Percentiles rank a stretch among this genome's conserved stretches.
Conservation (phyloP, 164 flowering plant species). For the Aristolochia californica region DNA sequence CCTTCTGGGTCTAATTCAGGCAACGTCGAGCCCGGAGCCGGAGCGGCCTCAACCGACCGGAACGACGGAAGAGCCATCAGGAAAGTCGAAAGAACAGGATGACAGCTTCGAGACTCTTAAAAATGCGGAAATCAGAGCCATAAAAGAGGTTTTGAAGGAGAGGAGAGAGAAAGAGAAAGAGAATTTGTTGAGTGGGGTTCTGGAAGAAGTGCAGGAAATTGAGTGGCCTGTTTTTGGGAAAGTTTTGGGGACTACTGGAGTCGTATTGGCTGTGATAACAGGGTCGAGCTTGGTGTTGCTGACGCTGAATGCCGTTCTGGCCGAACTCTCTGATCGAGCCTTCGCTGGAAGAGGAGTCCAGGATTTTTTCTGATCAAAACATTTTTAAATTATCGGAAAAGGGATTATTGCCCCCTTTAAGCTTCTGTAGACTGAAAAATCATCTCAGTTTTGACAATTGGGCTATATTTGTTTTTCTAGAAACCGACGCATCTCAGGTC, state of each 20-base stretch:
- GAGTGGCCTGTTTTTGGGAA: conserved; percentile 71
- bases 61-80: background rate
- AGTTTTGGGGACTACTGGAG: conserved; percentile 70
- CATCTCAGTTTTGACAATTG: no score
- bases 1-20: no score
- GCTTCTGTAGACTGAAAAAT: no score
- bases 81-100: background rate
- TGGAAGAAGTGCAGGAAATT: conserved; percentile 59
- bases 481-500: no score
- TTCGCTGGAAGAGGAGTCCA: conserved; percentile 72
- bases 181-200: conserved; percentile 40
- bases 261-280: conserved; percentile 60
- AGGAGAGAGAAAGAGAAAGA: conserved; percentile 10
- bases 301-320: conserved; percentile 70
- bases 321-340: conserved; percentile 64
- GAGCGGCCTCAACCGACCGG: background rate
- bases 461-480: no score
- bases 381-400: no score
- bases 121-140: background rate
- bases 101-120: background rate
- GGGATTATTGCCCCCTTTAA: no score
- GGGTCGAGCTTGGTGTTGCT: conserved; percentile 78
- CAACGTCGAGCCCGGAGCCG: background rate
- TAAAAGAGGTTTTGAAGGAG: conserved; percentile 15
- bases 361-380: conserved; percentile 40